Evolutionary conservation across 2,329 filamentous ascomycete species (phyloP).

Genomic region (Scedosporium dehoogii): DNA sequence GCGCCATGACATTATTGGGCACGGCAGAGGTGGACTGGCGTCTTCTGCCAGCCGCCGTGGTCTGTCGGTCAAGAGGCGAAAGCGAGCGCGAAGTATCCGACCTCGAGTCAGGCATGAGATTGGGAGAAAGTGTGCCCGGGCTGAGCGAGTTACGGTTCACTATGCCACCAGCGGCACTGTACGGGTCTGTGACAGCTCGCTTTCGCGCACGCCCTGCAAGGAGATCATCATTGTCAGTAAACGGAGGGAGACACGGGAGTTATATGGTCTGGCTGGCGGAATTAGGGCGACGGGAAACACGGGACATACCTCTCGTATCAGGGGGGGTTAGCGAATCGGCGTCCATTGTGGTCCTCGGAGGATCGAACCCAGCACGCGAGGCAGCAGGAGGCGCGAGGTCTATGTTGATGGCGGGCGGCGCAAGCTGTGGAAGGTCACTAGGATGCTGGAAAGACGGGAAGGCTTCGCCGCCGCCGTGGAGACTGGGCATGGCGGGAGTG

Average conservation of each 20-base stretch:
- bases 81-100: constrained; percentile 42
- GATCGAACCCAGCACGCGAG: constrained; percentile 30
- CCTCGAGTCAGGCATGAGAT: constrained; percentile 33
- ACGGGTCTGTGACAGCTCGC: constrained; percentile 50
- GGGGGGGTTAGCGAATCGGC: constrained; percentile 79
- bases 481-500: constrained; percentile 1
- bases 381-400: constrained; percentile 80
- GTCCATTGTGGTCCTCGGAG: constrained; percentile 54
- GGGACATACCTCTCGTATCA: constrained; percentile 44
- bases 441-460: constrained; percentile 41
- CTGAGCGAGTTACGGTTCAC: constrained; percentile 27
- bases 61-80: constrained; percentile 48
- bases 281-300: constrained; percentile 2
- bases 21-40: constrained; percentile 57
- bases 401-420: constrained; percentile 89
- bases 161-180: constrained; percentile 35
- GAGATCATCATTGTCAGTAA: not conserved
- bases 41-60: constrained; percentile 27
- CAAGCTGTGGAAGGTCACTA: constrained; percentile 65
- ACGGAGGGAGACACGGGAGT: not conserved
- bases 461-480: constrained; percentile 25
- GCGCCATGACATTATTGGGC: constrained; percentile 61
- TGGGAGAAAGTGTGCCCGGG: constrained; percentile 38
- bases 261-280: constrained; percentile 1
- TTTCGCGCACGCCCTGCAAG: constrained; percentile 34